phyloP scores from a whole-genome alignment of 31 red algal species.

The Porphyra umbilicalis region DNA sequence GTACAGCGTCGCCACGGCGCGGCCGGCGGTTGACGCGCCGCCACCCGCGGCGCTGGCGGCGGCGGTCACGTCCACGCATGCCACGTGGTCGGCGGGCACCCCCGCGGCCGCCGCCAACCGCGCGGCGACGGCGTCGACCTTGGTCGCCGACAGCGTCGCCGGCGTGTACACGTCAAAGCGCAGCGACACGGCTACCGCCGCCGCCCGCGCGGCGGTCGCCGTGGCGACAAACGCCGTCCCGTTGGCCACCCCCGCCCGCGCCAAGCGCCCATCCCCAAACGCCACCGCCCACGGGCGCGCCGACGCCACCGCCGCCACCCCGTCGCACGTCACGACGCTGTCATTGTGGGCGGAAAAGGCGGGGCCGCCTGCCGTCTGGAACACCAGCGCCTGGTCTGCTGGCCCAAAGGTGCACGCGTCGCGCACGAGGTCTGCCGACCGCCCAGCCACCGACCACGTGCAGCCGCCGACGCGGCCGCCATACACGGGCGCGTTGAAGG shows the following conservation, averaged over 20 bases:
- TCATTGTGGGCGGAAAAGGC: background rate
- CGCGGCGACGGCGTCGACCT: background rate
- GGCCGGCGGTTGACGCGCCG: background rate
- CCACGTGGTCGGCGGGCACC: background rate
- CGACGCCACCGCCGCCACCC: background rate
- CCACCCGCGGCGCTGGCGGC: background rate
- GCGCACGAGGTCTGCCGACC: background rate
- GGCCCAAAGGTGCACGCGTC: background rate
- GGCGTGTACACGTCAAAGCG: background rate
- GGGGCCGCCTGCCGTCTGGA: background rate
- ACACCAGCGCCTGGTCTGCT: background rate
- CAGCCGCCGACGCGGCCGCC: background rate
- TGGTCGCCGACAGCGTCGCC: background rate
- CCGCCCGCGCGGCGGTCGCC: background rate
- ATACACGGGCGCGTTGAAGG: background rate
- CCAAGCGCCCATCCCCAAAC: background rate
- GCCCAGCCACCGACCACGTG: background rate
- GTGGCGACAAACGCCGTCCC: background rate
- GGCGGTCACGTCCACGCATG: background rate
- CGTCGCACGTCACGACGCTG: background rate
- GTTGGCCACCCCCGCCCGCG: background rate
- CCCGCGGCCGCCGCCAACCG: background rate
- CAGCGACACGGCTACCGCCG: background rate
- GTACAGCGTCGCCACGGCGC: background rate
- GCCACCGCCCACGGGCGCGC: background rate